Conservation (phyloP, 441 rosid species). For the Erodium moschatum region DNA sequence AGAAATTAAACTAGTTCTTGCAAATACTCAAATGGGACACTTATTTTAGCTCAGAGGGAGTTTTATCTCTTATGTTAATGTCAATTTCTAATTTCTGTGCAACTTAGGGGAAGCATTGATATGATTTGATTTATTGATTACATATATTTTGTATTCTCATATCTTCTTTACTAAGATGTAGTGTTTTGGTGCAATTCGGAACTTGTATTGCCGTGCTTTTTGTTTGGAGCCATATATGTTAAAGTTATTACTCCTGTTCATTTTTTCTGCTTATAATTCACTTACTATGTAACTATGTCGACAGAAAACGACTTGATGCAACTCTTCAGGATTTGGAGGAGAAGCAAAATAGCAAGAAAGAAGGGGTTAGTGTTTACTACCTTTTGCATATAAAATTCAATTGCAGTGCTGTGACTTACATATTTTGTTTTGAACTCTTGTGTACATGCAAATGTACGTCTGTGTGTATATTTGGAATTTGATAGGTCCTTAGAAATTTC, state of each 20-base stretch:
- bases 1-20: background rate
- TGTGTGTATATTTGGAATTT: background rate
- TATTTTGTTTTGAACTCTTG: background rate
- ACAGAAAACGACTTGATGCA: conserved; percentile 81
- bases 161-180: background rate
- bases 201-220: background rate
- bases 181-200: background rate
- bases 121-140: background rate
- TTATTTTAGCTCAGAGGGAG: background rate
- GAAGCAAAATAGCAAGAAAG: conserved; percentile 84
- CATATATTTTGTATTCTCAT: background rate
- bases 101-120: background rate
- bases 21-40: background rate
- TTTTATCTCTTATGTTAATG: background rate
- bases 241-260: background rate
- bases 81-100: background rate
- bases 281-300: conserved; percentile 6
- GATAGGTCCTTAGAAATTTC: background rate
- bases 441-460: background rate
- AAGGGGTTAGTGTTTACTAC: conserved; percentile 44
- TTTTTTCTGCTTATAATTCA: background rate
- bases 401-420: background rate
- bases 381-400: background rate
- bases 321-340: conserved; percentile 79
- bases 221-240: background rate